Base-by-base conservation (phyloP, 2,329 filamentous ascomycete genomes). In the Pseudocercospora pini-densiflorae region DNA sequence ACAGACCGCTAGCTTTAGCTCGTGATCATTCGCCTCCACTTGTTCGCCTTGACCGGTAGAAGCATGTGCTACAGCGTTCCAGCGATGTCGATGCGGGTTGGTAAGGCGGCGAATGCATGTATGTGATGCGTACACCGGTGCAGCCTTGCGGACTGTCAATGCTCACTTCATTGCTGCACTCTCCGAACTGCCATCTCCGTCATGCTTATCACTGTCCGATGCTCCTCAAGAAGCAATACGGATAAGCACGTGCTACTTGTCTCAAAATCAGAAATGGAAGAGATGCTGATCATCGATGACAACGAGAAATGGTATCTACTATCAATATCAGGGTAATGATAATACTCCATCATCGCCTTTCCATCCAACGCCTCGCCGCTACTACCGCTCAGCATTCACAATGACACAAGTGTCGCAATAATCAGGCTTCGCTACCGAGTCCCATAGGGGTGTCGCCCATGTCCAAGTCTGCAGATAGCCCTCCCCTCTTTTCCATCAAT, bases 291-390 rank as follows among this genome's bases (percentile, higher is more conserved):
- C 45, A 24, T 49, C 45, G 51, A 31, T 7, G 1, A n/a, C 1
- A 54, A n/a, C 7, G 24, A 29, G 24, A 29, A 54, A 31, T 54
- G 51, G 7, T 54, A 54, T 54, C 51, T 31, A 54, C 51, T 29
- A 54, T 54, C 51, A 54, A 54, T 31, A 29, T 24, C 36, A 54
- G 4, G 6, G 16, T 24, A 27, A 54, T 54, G 51, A 54, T 54
- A 54, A 27, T 8, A 54, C 51, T 29, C 51, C 51, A 54, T 54
- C 24, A 31, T 54, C 51, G 51, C 51, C 61, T 55, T 65, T 58
- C 49, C 43, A 31, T 33, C 61, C 51, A 62, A 58, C 59, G 51
- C 63, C 59, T 49, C 23, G 16, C 24, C 60, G 49, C 49, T 53
- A 3, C 40, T 57, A 59, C 24, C 40, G 36, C 65, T 55, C 27